A percentile compares a stretch with the other conserved stretches of the same genome.
Evolutionary conservation across 177 flowering plant genomes (phyloP).

Genomic region (Tripterygium wilfordii): DNA sequence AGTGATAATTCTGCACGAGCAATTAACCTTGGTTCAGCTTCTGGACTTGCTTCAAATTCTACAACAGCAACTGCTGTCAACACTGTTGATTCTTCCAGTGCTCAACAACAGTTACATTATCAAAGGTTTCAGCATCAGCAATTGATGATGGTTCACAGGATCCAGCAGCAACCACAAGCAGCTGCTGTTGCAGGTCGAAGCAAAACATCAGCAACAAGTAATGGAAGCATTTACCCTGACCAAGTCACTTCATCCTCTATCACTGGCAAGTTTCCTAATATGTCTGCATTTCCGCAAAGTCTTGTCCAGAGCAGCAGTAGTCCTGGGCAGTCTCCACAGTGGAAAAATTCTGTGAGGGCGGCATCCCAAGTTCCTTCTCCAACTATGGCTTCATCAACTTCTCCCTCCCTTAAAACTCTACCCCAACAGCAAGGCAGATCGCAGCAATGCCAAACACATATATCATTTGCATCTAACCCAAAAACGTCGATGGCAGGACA

Average conservation of each 20-base stretch:
- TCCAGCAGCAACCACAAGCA: conserved; percentile 33
- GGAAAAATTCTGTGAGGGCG: conserved; percentile 57
- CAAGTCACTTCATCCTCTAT: conserved; percentile 46
- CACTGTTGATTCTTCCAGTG: conserved; percentile 18
- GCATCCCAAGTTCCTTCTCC: conserved; percentile 37
- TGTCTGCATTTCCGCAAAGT: conserved; percentile 57
- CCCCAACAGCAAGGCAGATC: conserved; percentile 59
- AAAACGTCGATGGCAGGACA: conserved; percentile 43
- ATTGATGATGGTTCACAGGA: conserved; percentile 22
- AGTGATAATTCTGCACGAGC: conserved; percentile 59
- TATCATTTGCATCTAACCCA: conserved; percentile 64
- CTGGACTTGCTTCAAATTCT: conserved; percentile 32
- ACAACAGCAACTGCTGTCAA: conserved; percentile 21
- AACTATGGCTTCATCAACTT: conserved; percentile 26
- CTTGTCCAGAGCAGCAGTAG: conserved; percentile 42
- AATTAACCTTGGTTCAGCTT: conserved; percentile 38
- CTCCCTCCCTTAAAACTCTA: conserved; percentile 50
- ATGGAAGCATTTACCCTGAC: conserved; percentile 49
- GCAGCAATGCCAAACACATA: conserved; percentile 62
- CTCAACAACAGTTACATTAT: conserved; percentile 48
- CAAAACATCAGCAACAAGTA: conserved; percentile 44
- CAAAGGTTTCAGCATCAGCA: conserved; percentile 56
- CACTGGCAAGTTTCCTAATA: conserved; percentile 58
- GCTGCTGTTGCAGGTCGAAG: conserved; percentile 39
- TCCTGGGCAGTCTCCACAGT: conserved; percentile 69